phyloP scores from a whole-genome alignment of 176 grass and related monocot species.

The Juncus effusus region DNA sequence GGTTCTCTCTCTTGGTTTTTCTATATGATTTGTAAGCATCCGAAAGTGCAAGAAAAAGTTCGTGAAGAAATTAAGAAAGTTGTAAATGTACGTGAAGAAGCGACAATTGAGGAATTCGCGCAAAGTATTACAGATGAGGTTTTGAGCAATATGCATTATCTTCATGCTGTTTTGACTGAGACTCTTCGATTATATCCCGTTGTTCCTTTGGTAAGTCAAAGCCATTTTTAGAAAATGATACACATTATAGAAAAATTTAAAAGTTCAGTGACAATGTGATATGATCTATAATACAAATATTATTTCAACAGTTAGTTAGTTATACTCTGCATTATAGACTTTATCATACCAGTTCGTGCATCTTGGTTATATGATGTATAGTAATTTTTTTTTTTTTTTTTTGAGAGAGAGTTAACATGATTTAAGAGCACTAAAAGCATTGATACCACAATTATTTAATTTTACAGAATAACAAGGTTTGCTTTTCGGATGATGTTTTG shows the following conservation, averaged over 20 bases:
- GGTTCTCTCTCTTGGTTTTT: constrained; percentile 72
- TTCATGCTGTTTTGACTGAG: constrained; percentile 53
- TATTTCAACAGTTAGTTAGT: neutral
- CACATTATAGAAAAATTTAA: neutral
- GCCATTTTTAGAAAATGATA: neutral
- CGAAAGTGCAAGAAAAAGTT: constrained; percentile 52
- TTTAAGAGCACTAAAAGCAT: neutral
- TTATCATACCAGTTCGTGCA: neutral
- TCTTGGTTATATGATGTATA: neutral
- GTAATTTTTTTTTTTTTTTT: neutral
- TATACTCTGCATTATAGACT: neutral
- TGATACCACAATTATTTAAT: no score
- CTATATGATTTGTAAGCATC: constrained; percentile 69
- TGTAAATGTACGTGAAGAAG: neutral
- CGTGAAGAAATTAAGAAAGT: constrained; percentile 34
- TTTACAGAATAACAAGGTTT: constrained; percentile 57
- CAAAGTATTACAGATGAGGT: constrained; percentile 45
- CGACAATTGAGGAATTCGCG: constrained; percentile 34
- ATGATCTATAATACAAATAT: neutral
- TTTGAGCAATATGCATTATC: constrained; percentile 63
- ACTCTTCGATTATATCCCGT: constrained; percentile 57
- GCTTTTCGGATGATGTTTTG: constrained; percentile 49
- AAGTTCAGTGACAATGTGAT: neutral
- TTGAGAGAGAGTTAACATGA: neutral
- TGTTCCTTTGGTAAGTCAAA: constrained; percentile 37